A percentile compares a stretch with the other conserved stretches of the same genome.
phyloP scores from a whole-genome alignment of 2,329 filamentous ascomycete genomes.

The Cladophialophora immunda region DNA sequence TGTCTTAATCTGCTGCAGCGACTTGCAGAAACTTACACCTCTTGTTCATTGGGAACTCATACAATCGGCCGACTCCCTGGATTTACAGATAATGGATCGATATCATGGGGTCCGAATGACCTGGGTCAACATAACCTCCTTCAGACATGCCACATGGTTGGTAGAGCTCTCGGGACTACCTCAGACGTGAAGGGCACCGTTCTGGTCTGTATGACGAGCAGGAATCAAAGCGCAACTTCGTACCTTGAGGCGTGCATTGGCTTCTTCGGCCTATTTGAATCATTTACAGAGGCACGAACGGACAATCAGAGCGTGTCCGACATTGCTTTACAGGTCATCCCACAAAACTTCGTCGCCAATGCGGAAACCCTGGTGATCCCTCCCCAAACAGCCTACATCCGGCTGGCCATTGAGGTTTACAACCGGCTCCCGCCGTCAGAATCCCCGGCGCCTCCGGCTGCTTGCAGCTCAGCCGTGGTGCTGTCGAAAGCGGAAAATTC shows the following conservation, averaged over 20 bases:
- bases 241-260: conserved; percentile 62
- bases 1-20: conserved; percentile 62
- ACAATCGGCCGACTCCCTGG: conserved; percentile 52
- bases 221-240: conserved; percentile 52
- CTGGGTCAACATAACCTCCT: conserved; percentile 42
- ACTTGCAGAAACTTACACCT: conserved; percentile 63
- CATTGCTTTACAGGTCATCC: conserved; percentile 66
- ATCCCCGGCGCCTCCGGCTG: conserved; percentile 46
- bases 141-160: conserved; percentile 50
- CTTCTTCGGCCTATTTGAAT: conserved; percentile 65
- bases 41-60: conserved; percentile 65
- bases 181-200: conserved; percentile 52
- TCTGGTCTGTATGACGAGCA: conserved; percentile 68
- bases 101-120: conserved; percentile 48
- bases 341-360: conserved; percentile 62
- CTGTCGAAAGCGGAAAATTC: conserved; percentile 63
- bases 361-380: conserved; percentile 62
- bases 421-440: conserved; percentile 62
- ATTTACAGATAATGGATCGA: conserved; percentile 49
- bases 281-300: conserved; percentile 50
- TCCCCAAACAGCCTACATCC: conserved; percentile 57
- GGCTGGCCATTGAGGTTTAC: conserved; percentile 66
- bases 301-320: conserved; percentile 49
- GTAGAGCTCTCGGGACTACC: conserved; percentile 47
- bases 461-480: conserved; percentile 62